Base-by-base conservation (phyloP, 768 basidiomycete genomes). In the Cystoderma amianthinum region DNA sequence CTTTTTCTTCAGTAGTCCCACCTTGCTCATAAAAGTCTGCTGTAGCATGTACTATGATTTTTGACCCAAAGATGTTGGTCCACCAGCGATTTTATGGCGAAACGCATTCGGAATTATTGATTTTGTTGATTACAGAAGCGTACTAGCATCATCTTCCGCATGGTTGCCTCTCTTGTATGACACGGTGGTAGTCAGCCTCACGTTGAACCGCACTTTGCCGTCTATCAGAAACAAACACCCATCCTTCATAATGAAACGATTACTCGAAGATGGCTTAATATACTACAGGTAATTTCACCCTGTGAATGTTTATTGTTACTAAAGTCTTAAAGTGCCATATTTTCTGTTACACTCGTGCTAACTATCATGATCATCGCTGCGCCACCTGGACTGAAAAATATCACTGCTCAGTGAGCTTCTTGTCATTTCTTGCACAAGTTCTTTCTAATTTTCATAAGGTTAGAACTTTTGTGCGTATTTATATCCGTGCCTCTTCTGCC, bases 91-190 rank as follows among this genome's bases (percentile, higher is more conserved):
- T 36, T 16, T 41, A n/a, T n/a, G n/a, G n/a, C 9, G 20, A 9
- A 13, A 41, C 9, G 2, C 24, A 18, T 9, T 28, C 32, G 25
- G 7, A n/a, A 41, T n/a, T n/a, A n/a, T n/a, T n/a, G n/a, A 4
- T 10, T 9, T 4, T n/a, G n/a, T n/a, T n/a, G 7, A 17, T 13
- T 48, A 36, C 37, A 71, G 67, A 52, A 65, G 64, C 33, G 46
- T 38, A 23, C 43, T 60, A 6, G 64, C 69, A 10, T 67, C 78
- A 21, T 59, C 79, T 44, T 71, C 69, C 2, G 72, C 71, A 1
- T 74, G 71, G 71, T 48, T 74, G 1, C 72, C 72, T 3, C 60
- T 74, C 32, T 54, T 71, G 13, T 74, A 72, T 42, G 69, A 74
- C 43, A 72, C 68, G 1, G 59, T 65, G 35, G 56, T 72, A 16